Percentiles rank a stretch among this genome's conserved stretches.
Evolutionary conservation across 75 land plant species (phyloP).

Genomic region (Chamaecyparis obtusa): DNA sequence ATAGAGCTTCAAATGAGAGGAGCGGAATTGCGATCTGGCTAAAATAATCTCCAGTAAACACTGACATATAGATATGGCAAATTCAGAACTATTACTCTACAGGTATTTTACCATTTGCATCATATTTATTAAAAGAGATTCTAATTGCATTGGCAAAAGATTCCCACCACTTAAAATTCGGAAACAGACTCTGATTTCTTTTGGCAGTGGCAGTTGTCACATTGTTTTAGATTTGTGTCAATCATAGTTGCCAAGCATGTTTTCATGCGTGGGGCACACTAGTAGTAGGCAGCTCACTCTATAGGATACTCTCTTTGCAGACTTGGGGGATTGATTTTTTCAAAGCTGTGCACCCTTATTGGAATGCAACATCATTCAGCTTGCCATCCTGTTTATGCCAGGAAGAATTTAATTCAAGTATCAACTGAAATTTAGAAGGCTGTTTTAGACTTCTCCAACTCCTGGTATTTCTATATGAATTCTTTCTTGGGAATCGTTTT

Average conservation of each 20-base stretch:
- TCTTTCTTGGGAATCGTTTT: not conserved
- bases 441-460: not conserved
- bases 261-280: not conserved
- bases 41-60: not conserved
- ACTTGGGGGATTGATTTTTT: not conserved
- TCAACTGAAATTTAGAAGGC: not conserved
- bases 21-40: not conserved
- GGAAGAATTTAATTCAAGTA: not conserved
- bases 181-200: not conserved
- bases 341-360: not conserved
- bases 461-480: not conserved
- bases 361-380: not conserved
- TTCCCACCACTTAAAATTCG: not conserved
- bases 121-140: not conserved
- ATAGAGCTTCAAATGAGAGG: not conserved
- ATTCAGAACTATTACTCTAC: not conserved
- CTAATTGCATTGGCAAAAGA: not conserved
- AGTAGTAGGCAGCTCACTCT: not conserved
- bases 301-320: not conserved
- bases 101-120: not conserved
- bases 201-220: not conserved
- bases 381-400: not conserved
- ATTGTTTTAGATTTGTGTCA: not conserved
- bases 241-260: not conserved
- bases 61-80: not conserved